Conservation (phyloP, 257 asterid species). For the Vinca minor region DNA sequence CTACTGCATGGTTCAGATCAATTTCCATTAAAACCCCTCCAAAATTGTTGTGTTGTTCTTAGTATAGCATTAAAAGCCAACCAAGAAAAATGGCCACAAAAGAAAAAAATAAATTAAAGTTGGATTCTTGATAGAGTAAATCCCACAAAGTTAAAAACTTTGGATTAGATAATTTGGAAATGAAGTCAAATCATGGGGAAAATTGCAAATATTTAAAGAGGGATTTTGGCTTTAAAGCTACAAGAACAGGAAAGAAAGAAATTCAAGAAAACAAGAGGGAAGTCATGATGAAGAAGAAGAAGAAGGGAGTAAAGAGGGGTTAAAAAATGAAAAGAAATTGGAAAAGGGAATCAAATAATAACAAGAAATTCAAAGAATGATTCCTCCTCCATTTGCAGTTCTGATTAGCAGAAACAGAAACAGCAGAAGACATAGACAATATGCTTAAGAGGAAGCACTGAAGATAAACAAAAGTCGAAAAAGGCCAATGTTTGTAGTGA, state of each 20-base stretch:
- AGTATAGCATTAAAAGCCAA: conserved; percentile 16
- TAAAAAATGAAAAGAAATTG: conserved; percentile 8
- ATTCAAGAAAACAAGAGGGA: conserved; percentile 17
- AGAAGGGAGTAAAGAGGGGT: conserved; percentile 2
- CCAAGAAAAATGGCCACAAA: conserved; percentile 5
- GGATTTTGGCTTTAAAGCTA: conserved; percentile 38
- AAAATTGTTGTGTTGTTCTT: conserved; percentile 12
- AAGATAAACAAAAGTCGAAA: conserved; percentile 65
- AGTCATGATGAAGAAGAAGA: conserved; percentile 14
- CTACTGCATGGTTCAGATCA: conserved; percentile 83
- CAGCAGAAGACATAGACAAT: conserved; percentile 71
- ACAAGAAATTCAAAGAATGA: conserved; percentile 76
- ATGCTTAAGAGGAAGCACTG: too few species aligned
- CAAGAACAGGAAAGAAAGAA: conserved; percentile 29
- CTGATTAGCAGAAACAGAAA: conserved; percentile 51
- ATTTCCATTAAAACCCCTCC: conserved; percentile 66
- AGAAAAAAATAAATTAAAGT: conserved; percentile 12
- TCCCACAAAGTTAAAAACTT: conserved; percentile 28
- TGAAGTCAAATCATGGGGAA: conserved; percentile 31
- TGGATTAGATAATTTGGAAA: conserved; percentile 16
- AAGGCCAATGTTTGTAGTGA: conserved; percentile 58
- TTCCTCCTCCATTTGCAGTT: conserved; percentile 86
- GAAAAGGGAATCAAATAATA: conserved; percentile 58
- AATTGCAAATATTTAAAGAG: conserved; percentile 31
- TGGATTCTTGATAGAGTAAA: too few species aligned